Evolutionary conservation across 164 flowering plant genomes (phyloP), one percentile per base, ranked within the genome.

Genomic region (Umbellularia californica): DNA sequence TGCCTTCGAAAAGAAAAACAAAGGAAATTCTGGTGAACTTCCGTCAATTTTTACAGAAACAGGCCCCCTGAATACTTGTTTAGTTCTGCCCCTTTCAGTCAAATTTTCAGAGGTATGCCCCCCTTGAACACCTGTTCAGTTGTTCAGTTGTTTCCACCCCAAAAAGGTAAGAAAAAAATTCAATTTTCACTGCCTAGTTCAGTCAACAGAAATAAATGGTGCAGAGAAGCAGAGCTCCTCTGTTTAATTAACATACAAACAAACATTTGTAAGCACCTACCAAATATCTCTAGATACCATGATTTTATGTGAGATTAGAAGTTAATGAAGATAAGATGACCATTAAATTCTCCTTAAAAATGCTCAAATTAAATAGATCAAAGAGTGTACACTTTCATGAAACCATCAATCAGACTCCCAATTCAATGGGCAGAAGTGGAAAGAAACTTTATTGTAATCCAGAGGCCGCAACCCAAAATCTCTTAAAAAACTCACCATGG

Each of bases 341-440:
- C 5, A 19, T 12, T 17, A 64, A 66, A 71, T 62, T 69, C 19
- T 19, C 64, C 77, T 30, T 62, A 5, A 23, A 79, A 41, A 77
- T 28, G 13, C 12, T 62, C 83, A 85, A 81, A 79, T 70, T 70
- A 70, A 74, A 72, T 50, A 72, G 76, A 76, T 78, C 70, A 76
- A 76, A 35, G 65, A 58, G 79, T 81, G 79, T 76, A 81, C 82
- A 82, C 28, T 73, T 25, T 52, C 55, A 47, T 69, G 52, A 69
- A 69, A 35, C 17, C 50, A 33, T 33, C 41, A 68, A n/a, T 2
- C 13, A 69, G 47, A 24, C 24, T 64, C 67, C 71, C 47, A 20
- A 1, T 41, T 69, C 58, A 69, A 69, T 41, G 13, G n/a, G 71
- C n/a, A 60, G 20, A 58, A 72, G 1, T 19, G 60, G 22, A 66